Conservation (phyloP, 106 monocot genomes). For the Phalaenopsis equestris region DNA sequence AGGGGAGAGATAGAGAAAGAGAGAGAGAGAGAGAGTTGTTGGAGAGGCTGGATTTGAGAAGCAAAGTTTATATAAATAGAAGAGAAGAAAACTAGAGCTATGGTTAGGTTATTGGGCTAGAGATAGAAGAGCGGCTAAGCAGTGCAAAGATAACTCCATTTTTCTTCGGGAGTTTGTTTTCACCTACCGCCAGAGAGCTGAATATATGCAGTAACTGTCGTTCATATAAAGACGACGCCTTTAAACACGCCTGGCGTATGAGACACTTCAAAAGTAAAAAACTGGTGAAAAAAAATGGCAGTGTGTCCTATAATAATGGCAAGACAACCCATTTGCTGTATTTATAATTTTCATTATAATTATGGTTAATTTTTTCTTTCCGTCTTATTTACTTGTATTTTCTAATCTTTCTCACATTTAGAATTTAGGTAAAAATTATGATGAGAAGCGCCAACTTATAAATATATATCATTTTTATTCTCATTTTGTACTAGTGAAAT, state of each 20-base stretch:
- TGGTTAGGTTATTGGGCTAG: background rate
- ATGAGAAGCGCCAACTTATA: too few species aligned
- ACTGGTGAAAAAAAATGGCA: too few species aligned
- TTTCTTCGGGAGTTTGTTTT: background rate
- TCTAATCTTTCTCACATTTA: too few species aligned
- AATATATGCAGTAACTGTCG: background rate
- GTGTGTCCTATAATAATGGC: too few species aligned
- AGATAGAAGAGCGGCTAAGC: background rate
- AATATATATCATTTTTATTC: too few species aligned
- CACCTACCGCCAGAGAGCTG: background rate
- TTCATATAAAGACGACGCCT: background rate
- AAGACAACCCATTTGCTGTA: too few species aligned
- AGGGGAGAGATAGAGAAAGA: background rate
- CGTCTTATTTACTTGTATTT: too few species aligned
- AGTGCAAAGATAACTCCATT: conserved; percentile 1
- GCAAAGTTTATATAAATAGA: background rate
- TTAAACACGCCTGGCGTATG: background rate
- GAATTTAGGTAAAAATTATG: too few species aligned
- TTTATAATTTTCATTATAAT: too few species aligned
- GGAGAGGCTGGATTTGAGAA: background rate
- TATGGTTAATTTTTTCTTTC: too few species aligned
- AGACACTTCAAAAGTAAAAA: too few species aligned
- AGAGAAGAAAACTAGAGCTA: background rate
- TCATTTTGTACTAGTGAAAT: too few species aligned
- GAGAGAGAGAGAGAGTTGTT: background rate